These are phyloP conservation scores for Flueggea neowawraea DNA, from an alignment of 441 rosid species.

Conservation along the genomic window DNA sequence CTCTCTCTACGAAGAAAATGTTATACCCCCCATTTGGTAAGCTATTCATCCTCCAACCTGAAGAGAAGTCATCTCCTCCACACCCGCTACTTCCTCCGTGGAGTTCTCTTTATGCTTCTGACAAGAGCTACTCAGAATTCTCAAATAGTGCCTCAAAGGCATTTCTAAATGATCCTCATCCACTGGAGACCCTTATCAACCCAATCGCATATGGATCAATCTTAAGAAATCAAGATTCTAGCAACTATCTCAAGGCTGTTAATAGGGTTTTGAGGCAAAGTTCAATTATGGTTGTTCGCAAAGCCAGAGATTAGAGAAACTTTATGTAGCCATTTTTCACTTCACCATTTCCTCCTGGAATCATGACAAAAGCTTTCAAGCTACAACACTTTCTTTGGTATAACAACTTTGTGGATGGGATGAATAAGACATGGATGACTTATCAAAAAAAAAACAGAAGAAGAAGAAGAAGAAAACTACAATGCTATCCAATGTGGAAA, in stretches of 20 bases:
- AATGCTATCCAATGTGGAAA: too few relatives aligned
- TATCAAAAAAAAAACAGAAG: too few relatives aligned
- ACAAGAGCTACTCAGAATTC: constrained; percentile 32
- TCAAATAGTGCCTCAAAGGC: constrained; percentile 43
- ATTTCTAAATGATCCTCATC: constrained; percentile 80
- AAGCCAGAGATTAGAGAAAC: constrained; percentile 29
- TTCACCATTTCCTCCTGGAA: constrained; percentile 72
- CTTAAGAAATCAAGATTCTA: constrained; percentile 83
- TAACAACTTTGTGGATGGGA: too few relatives aligned
- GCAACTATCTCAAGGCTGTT: constrained; percentile 74
- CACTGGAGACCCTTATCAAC: constrained; percentile 71
- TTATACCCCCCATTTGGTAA: constrained; percentile 81
- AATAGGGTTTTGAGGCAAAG: constrained; percentile 61
- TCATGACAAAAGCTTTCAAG: constrained; percentile 19
- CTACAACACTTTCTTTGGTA: too few relatives aligned
- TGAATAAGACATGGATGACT: too few relatives aligned
- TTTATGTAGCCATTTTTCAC: constrained; percentile 62
- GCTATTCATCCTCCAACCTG: constrained; percentile 78
- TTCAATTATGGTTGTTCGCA: constrained; percentile 22
- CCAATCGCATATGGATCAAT: constrained; percentile 87
- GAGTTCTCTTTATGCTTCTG: constrained; percentile 58
- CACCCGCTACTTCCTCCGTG: constrained; percentile 79
- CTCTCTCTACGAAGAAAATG: constrained; percentile 47
- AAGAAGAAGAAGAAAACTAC: too few relatives aligned
- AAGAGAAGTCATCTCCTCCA: constrained; percentile 67